Percentiles rank a stretch among this genome's conserved stretches.
Evolutionary conservation across 2,329 filamentous ascomycete species (phyloP).

Genomic region (Fusarium nanum): DNA sequence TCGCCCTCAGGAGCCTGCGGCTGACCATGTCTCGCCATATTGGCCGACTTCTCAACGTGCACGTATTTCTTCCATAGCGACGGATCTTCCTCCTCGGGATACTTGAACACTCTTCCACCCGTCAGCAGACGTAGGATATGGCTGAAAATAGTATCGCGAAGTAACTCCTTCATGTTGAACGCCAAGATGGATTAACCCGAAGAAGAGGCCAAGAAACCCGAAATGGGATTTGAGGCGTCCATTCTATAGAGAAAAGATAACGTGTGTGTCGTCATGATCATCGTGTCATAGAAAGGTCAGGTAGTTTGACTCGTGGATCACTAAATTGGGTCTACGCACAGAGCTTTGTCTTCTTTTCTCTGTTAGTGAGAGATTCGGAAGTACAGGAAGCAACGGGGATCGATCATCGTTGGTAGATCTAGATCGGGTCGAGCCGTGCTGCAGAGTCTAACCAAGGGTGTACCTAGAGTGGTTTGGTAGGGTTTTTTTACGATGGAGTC

Average conservation of each 20-base stretch:
- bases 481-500: neutral
- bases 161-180: neutral
- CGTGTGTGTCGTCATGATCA: conserved; percentile 1
- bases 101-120: conserved; percentile 1
- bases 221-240: neutral
- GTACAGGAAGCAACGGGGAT: neutral
- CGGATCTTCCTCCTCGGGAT: conserved; percentile 11
- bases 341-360: neutral
- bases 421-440: neutral
- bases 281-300: conserved; percentile 4
- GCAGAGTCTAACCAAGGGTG: neutral
- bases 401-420: conserved; percentile 6
- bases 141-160: conserved; percentile 11
- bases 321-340: neutral
- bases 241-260: neutral
- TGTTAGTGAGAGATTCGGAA: neutral
- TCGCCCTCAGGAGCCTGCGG: neutral
- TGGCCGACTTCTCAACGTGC: conserved; percentile 4
- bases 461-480: neutral
- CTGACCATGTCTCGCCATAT: conserved; percentile 8
- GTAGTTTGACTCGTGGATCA: neutral
- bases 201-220: neutral
- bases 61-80: conserved; percentile 16
- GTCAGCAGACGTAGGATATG: conserved; percentile 6
- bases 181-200: neutral